Percentiles rank a stretch among this genome's conserved stretches.
Conservation (phyloP, 345 rosid species). For the Aquilaria malaccensis region DNA sequence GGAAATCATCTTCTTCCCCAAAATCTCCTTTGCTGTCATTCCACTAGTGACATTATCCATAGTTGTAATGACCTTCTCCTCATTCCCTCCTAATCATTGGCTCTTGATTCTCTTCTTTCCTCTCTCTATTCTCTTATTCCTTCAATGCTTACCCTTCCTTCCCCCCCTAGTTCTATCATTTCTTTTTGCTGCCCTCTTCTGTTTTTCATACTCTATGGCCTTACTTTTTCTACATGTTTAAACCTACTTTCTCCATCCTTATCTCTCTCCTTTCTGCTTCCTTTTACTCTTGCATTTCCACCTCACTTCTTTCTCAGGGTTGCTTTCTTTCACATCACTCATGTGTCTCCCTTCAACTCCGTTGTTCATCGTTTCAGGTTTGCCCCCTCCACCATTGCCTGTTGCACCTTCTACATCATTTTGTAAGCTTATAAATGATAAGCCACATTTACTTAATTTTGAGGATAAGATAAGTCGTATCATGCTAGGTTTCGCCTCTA, state of each 20-base stretch:
- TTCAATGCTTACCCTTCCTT: constrained; percentile 12
- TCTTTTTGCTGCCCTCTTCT: constrained; percentile 15
- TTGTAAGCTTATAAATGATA: constrained; percentile 45
- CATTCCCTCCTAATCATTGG: constrained; percentile 28
- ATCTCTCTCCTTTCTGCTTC: constrained; percentile 36
- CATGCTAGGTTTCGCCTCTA: constrained; percentile 44
- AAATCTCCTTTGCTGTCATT: neutral
- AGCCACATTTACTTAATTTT: constrained; percentile 30
- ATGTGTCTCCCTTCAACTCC: constrained; percentile 45
- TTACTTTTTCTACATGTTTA: constrained; percentile 50
- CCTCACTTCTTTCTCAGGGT: constrained; percentile 49
- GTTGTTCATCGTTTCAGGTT: constrained; percentile 37
- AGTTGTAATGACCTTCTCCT: constrained; percentile 36
- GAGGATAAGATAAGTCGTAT: constrained; percentile 31
- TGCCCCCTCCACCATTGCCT: constrained; percentile 38
- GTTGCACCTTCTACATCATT: constrained; percentile 52
- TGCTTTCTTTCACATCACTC: constrained; percentile 66
- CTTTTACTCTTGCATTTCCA: constrained; percentile 25
- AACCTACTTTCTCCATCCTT: constrained; percentile 38
- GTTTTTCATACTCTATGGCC: constrained; percentile 44
- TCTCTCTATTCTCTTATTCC: constrained; percentile 24
- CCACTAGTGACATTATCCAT: constrained; percentile 41
- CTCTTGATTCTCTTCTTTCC: constrained; percentile 36
- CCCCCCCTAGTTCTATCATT: constrained; percentile 36
- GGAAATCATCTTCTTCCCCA: too few relatives aligned